A percentile compares a stretch with the other conserved stretches of the same genome.
Conservation (phyloP, 495 filamentous ascomycete genomes). For the Emericellopsis terricola region DNA sequence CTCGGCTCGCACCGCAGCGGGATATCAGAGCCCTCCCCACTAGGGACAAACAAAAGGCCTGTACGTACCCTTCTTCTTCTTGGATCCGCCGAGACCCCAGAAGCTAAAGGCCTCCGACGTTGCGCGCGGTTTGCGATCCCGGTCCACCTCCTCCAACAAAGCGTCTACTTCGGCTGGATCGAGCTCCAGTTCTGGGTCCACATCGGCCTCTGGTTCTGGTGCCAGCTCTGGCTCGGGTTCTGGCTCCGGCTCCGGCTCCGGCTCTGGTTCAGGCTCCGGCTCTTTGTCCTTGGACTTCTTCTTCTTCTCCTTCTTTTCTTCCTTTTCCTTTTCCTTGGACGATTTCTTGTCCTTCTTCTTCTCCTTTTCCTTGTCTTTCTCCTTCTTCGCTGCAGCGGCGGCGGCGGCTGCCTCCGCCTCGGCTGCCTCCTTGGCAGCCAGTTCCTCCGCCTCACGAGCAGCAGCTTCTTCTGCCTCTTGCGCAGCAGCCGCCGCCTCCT, state of each 20-base stretch:
- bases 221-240: constrained; percentile 1
- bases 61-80: constrained; percentile 14
- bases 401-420: constrained; percentile 14
- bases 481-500: constrained; percentile 1
- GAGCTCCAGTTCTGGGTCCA: constrained; percentile 1
- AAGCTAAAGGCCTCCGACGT: constrained; percentile 23
- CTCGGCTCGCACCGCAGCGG: constrained; percentile 8
- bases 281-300: constrained; percentile 6
- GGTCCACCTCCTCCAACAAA: constrained; percentile 6
- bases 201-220: not conserved
- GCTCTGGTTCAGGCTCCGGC: not conserved
- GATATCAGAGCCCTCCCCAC: too few relatives aligned
- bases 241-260: constrained; percentile 2
- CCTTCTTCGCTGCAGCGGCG: constrained; percentile 14
- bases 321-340: constrained; percentile 8
- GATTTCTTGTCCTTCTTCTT: constrained; percentile 3
- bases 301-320: constrained; percentile 6
- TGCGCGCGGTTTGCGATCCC: constrained; percentile 7
- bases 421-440: constrained; percentile 3
- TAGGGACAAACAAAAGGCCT: constrained; percentile 4
- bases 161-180: constrained; percentile 10
- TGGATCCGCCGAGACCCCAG: constrained; percentile 22
- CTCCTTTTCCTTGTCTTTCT: constrained; percentile 14
- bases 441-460: constrained; percentile 7
- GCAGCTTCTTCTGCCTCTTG: constrained; percentile 1